These are phyloP conservation scores for Calophaca sinica DNA, from an alignment of 306 rosid genomes.

Conservation along the genomic window DNA sequence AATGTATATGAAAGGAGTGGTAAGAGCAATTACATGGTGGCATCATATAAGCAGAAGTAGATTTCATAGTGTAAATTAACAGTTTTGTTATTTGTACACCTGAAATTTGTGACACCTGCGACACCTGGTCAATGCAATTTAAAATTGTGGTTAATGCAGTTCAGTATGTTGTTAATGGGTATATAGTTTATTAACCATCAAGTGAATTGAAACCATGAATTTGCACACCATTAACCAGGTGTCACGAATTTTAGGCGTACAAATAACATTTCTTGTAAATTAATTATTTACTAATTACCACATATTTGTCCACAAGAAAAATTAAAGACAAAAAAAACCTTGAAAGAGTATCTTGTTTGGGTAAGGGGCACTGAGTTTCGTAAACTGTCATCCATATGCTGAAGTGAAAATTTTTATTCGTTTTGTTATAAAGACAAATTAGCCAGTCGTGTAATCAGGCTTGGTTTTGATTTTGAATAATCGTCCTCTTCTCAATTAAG, in stretches of 20 bases:
- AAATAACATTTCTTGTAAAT: no score
- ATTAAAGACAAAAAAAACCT: background rate
- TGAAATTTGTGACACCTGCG: no score
- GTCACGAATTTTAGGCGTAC: no score
- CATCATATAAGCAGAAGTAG: background rate
- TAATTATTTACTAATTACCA: background rate
- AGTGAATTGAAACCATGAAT: no score
- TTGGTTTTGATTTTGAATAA: slow-evolving; percentile 37
- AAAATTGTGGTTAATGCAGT: no score
- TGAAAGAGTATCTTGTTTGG: slow-evolving; percentile 7
- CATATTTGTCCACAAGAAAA: background rate
- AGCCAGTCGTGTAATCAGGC: background rate
- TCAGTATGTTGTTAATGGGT: no score
- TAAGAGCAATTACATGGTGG: background rate
- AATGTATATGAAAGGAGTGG: background rate
- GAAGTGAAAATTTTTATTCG: background rate
- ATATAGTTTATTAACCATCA: no score
- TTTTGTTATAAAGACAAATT: slow-evolving; percentile 2
- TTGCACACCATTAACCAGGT: no score
- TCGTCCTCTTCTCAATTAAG: slow-evolving; percentile 5
- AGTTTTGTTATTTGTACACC: no score
- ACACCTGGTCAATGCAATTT: no score
- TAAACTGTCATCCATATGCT: background rate
- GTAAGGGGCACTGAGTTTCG: background rate
- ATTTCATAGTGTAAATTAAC: background rate